Base-by-base conservation (phyloP, 768 basidiomycete genomes). In the Tricholoma matsutake region DNA sequence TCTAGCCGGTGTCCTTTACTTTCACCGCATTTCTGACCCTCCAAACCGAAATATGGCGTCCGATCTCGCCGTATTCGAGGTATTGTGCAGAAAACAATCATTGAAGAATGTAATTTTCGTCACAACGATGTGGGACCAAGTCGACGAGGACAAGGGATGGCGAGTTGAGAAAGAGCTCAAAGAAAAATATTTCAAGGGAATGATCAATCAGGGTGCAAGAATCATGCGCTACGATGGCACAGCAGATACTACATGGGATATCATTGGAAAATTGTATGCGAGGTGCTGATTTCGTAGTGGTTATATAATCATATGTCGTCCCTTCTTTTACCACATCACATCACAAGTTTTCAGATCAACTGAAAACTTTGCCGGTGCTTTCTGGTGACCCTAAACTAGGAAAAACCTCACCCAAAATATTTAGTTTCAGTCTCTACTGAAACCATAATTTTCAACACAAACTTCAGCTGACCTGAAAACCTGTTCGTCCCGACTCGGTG, bases 41-140 rank as follows among this genome's bases (percentile, higher is more conserved):
- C 51, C 51, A 6, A 32, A 7, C n/a, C 51, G 29, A n/a, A 25
- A 18, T 53, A 53, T 53, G 51, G 32, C 7, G 14, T 53, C 51
- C n/a, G 51, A 53, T 32, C 51, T 53, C 29, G 51, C 51, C n/a
- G 29, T 53, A 6, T 53, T 53, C 22, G 51, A 53, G 18, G 31
- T 32, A n/a, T 16, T 53, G 51, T 53, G 51, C 29, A 53, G 51
- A 53, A 16, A 53, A 7, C 51, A 53, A 53, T 53, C 51, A 31
- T 31, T 53, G 13, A 53, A 32, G 51, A 53, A 53, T 10, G 18
- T 53, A 31, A 53, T 53, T 7, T 53, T 53, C 51, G 51, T 53
- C 7, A 53, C 51, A 31, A 53, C 51, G 29, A 53, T 53, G 51
- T 53, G 51, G 51, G 51, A 53, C n/a, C 51, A 53, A 18, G 31